A percentile compares a stretch with the other conserved stretches of the same genome.
Evolutionary conservation across 345 rosid genomes (phyloP).

Genomic region (Kandelia obovata): DNA sequence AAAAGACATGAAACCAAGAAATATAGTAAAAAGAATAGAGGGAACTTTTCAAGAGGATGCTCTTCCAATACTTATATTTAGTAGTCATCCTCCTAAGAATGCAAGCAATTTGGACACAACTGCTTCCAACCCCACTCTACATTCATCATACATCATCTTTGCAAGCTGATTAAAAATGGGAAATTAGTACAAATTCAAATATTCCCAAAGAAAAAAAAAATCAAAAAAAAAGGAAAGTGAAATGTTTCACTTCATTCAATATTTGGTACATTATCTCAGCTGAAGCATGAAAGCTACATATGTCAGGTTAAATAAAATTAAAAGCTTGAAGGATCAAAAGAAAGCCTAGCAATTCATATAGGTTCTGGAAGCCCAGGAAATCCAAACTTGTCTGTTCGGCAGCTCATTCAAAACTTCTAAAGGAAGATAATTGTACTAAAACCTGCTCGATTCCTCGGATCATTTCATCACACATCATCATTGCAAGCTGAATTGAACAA

Average conservation of each 20-base stretch:
- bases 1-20: neutral
- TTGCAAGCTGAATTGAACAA: slow-evolving; percentile 77
- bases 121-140: slow-evolving; percentile 6
- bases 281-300: slow-evolving; percentile 7
- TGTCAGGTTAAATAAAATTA: neutral
- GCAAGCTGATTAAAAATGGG: slow-evolving; percentile 36
- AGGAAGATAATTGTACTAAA: slow-evolving; percentile 32
- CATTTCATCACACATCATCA: slow-evolving; percentile 83
- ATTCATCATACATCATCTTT: slow-evolving; percentile 49
- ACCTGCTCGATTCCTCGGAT: slow-evolving; percentile 54
- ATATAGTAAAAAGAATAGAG: neutral
- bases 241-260: slow-evolving; percentile 8
- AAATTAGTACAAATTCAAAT: slow-evolving; percentile 9
- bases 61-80: slow-evolving; percentile 7
- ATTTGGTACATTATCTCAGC: slow-evolving; percentile 14
- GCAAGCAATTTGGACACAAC: slow-evolving; percentile 14
- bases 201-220: neutral
- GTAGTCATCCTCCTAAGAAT: slow-evolving; percentile 9
- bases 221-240: neutral
- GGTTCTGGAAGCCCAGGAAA: slow-evolving; percentile 18
- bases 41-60: slow-evolving; percentile 3
- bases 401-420: slow-evolving; percentile 36
- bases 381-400: slow-evolving; percentile 28
- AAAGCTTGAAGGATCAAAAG: neutral
- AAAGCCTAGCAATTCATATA: slow-evolving; percentile 21